Conservation (phyloP, 1,139 yeast species). For the Insectozyma bohioensis region DNA sequence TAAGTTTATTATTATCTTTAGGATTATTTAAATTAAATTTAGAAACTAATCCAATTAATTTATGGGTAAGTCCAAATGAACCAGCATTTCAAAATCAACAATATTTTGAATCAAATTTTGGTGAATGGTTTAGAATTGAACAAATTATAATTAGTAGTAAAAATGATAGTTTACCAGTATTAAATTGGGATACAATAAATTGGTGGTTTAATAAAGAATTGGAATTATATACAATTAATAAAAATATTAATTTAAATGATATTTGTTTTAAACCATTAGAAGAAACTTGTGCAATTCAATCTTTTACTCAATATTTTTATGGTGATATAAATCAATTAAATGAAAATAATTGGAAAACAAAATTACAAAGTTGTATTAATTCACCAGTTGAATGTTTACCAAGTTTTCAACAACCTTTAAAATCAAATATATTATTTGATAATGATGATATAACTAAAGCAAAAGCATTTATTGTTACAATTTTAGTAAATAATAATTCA, state of each 20-base stretch:
- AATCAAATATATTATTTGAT: slow-evolving; percentile 63
- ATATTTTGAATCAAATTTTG: slow-evolving; percentile 77
- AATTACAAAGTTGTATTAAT: slow-evolving; percentile 59
- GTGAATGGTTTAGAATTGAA: slow-evolving; percentile 89
- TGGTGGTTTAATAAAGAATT: slow-evolving; percentile 89
- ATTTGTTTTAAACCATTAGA: slow-evolving; percentile 80
- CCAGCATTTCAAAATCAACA: slow-evolving; percentile 67
- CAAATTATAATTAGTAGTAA: slow-evolving; percentile 78
- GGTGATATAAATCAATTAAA: slow-evolving; percentile 59
- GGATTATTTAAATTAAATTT: slow-evolving; percentile 57
- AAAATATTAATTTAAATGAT: slow-evolving; percentile 49
- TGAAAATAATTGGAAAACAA: slow-evolving; percentile 51
- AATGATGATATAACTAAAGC: slow-evolving; percentile 54
- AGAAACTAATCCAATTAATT: slow-evolving; percentile 75
- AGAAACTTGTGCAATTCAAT: slow-evolving; percentile 83
- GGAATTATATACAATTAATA: slow-evolving; percentile 35
- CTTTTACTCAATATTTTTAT: slow-evolving; percentile 83
- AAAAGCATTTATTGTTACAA: slow-evolving; percentile 72
- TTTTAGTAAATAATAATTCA: slow-evolving; percentile 50
- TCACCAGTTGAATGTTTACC: slow-evolving; percentile 92
- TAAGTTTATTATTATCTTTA: slow-evolving; percentile 48
- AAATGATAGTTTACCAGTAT: slow-evolving; percentile 54
- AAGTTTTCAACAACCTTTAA: slow-evolving; percentile 85
- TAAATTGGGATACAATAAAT: slow-evolving; percentile 60
- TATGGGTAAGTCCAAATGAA: slow-evolving; percentile 90